A percentile compares a stretch with the other conserved stretches of the same genome.
phyloP scores from a whole-genome alignment of 2,329 filamentous ascomycete genomes.

The Albifimbria verrucaria region DNA sequence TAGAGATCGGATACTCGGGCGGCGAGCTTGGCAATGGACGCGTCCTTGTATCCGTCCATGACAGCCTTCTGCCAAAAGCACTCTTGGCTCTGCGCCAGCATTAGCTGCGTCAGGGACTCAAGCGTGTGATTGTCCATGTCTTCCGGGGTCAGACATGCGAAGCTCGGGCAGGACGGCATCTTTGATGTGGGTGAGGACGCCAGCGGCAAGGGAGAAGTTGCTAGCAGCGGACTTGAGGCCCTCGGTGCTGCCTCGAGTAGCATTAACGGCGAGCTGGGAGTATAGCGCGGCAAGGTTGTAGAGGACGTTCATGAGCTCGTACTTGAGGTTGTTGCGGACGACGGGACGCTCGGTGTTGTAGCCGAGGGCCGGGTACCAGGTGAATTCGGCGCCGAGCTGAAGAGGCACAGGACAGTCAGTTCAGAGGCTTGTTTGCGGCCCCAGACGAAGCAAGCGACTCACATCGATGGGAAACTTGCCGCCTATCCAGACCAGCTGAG shows the following conservation, averaged over 20 bases:
- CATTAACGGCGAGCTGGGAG: constrained; percentile 81
- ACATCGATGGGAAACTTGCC: constrained; percentile 97
- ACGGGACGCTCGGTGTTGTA: constrained; percentile 78
- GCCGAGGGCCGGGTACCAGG: constrained; percentile 91
- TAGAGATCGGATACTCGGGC: constrained; percentile 90
- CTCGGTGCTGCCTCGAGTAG: constrained; percentile 73
- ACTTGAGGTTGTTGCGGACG: constrained; percentile 63
- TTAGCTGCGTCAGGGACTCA: constrained; percentile 75
- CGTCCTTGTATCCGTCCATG: constrained; percentile 89
- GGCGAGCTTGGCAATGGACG: constrained; percentile 85
- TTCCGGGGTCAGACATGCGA: constrained; percentile 77
- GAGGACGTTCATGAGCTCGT: constrained; percentile 88
- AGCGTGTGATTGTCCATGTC: constrained; percentile 92
- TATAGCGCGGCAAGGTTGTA: constrained; percentile 94
- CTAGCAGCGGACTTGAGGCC: constrained; percentile 85
- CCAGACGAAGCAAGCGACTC: constrained; percentile 9
- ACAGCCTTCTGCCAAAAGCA: constrained; percentile 98
- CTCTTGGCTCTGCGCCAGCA: constrained; percentile 91
- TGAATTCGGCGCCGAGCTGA: constrained; percentile 89
- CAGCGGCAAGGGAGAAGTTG: constrained; percentile 85
- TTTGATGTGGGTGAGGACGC: constrained; percentile 77
- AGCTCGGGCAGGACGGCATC: constrained; percentile 76
- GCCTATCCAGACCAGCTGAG: constrained; percentile 87
- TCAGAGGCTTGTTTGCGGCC: too few relatives aligned
- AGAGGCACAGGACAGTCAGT: constrained; percentile 7